phyloP scores from a whole-genome alignment of 768 basidiomycete genomes.

The Russula sp. region DNA sequence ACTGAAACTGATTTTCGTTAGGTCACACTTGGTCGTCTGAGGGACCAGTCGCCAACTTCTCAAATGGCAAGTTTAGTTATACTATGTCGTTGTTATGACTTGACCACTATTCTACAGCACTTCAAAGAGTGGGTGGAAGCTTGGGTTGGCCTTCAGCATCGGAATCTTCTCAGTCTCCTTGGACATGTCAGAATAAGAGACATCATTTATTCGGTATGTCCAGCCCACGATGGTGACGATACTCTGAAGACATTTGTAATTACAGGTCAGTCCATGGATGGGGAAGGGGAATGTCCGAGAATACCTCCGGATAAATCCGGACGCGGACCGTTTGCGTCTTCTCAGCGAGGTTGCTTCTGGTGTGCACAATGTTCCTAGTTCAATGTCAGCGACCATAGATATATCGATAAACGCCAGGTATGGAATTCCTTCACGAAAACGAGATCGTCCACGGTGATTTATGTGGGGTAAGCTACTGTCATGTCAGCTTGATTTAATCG shows the following conservation, averaged over 20 bases:
- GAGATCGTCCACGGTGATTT: constrained; percentile 24
- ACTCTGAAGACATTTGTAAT: background rate
- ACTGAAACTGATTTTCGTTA: background rate
- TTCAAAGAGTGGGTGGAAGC: constrained; percentile 40
- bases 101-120: constrained; percentile 28
- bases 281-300: constrained; percentile 36
- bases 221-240: background rate
- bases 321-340: constrained; percentile 35
- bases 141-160: constrained; percentile 39
- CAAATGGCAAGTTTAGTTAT: constrained; percentile 5
- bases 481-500: background rate
- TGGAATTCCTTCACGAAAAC: constrained; percentile 21
- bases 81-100: background rate
- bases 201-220: constrained; percentile 16
- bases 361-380: constrained; percentile 16
- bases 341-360: constrained; percentile 37
- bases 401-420: constrained; percentile 10
- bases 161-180: constrained; percentile 35
- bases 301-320: constrained; percentile 32
- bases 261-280: constrained; percentile 44
- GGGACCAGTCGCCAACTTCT: constrained; percentile 8
- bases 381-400: constrained; percentile 1
- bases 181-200: constrained; percentile 35
- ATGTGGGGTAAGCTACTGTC: constrained; percentile 22
- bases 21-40: constrained; percentile 13